Conservation (phyloP, 2,329 filamentous ascomycete genomes). For the Furcasterigmium sp. region DNA sequence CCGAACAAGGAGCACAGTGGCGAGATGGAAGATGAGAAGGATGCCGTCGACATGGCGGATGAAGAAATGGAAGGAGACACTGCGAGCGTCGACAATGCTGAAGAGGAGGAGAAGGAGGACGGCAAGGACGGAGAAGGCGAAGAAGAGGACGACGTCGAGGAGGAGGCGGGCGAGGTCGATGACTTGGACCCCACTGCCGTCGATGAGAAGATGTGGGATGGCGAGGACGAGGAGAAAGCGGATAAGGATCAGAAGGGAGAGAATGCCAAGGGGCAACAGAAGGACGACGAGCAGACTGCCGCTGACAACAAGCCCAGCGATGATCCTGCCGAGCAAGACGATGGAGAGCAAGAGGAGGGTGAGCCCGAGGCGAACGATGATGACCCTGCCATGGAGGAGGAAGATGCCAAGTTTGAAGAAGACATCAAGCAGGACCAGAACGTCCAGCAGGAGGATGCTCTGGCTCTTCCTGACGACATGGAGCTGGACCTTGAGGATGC, state of each 20-base stretch:
- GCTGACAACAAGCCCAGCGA: conserved; percentile 52
- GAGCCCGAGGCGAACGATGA: conserved; percentile 42
- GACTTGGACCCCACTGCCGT: conserved; percentile 84
- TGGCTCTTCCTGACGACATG: conserved; percentile 85
- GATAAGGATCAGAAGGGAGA: conserved; percentile 79
- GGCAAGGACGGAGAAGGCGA: conserved; percentile 55
- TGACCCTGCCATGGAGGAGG: conserved; percentile 53
- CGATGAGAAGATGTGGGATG: conserved; percentile 99
- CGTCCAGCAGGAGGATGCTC: conserved; percentile 72
- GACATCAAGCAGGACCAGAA: conserved; percentile 66
- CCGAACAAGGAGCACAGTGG: conserved; percentile 59
- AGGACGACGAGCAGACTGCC: conserved; percentile 53
- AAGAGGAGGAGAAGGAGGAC: conserved; percentile 55
- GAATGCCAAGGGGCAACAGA: conserved; percentile 63
- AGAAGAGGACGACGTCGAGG: conserved; percentile 73
- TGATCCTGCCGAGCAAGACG: conserved; percentile 31
- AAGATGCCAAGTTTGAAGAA: conserved; percentile 49
- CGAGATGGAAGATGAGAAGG: conserved; percentile 74
- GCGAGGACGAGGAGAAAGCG: conserved; percentile 70
- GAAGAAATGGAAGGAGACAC: conserved; percentile 87
- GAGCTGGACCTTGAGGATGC: conserved; percentile 75
- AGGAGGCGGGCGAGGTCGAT: conserved; percentile 86
- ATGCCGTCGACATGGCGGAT: conserved; percentile 87
- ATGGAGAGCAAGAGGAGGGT: conserved; percentile 37
- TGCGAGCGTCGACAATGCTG: conserved; percentile 57